Base-by-base conservation (phyloP, 345 rosid genomes). In the Xanthoceras sorbifolium region DNA sequence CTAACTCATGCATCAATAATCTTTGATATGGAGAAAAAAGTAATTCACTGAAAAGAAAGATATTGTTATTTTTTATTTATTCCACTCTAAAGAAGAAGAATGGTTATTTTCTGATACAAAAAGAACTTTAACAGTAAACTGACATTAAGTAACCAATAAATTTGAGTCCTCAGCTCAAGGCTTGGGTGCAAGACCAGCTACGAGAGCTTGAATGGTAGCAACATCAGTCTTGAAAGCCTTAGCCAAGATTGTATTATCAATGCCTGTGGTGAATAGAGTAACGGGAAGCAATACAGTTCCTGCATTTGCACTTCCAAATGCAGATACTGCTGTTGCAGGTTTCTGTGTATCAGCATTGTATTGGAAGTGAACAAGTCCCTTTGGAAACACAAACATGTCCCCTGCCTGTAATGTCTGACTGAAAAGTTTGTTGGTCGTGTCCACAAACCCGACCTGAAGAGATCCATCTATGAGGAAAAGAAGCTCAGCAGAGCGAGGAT, bases 401-500 rank as follows among this genome's bases (percentile, higher is more conserved):
- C 78, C 86, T 0, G 36, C 31, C 23, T 84, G 83, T 1, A 86
- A 67, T 1, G 76, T 82, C 48, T 84, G 85, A 9, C 73, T 77
- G 42, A 44, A 82, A 48, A 86, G 84, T 77, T 76, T 84, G 79
- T 84, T 81, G 14, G 82, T 72, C 4, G 87, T 80, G 79, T 84
- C 87, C 0, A 86, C 82, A 20, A 87, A 81, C 2, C 87, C 90
- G 0, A 87, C 90, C 14, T 83, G 67, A 4, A 87, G 85, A 20
- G 42, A 12, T 0, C 90, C 87, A 0, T 72, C 15, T 2, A 46
- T 2, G 1, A 81, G 67, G 55, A 82, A 76, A 12, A 82, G 71
- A 36, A 76, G 81, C 79, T 83, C 84, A 5, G 85, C 74, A 2
- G 82, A 68, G 17, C 83, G 86, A 55, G 85, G 88, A 55, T 85